Evolutionary conservation across 257 asterid genomes (phyloP), one percentile per base, ranked within the genome.

Genomic region (Striga asiatica): DNA sequence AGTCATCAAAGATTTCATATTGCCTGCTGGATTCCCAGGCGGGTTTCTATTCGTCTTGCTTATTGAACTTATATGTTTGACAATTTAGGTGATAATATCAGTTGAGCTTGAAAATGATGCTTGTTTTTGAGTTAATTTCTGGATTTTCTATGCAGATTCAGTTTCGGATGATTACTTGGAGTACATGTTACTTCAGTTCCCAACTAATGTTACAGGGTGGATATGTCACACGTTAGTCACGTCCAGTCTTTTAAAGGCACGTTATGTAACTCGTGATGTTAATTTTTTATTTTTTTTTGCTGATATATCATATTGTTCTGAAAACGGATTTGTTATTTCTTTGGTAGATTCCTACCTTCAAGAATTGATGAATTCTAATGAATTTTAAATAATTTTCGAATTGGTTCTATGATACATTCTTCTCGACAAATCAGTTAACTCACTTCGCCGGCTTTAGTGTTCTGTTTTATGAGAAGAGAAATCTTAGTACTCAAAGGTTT

Each of bases 151-250:
- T 78, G 78, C 87, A 91, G 98, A 77, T 54, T 81, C 95, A 46
- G 95, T 91, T 54, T 84, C 98, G 24, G 93, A 84, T 56, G 98
- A 91, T 76, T 91, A 91, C 77, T 81, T 91, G 86, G 89, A 78
- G 38, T 87, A 87, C 77, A 84, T 91, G 72, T 70, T 87, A 83
- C 87, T 82, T 63, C 95, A 84, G 80, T 84, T 87, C 67, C 98
- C 98, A 37, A 91, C 98, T 60, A 87, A 91, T 71, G 89, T 91
- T 20, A 91, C 98, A 0, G 98, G 91, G 27, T 91, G 98, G 98
- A 91, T 91, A 68, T 87, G 98, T 68, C 89, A 81, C 64, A 82
- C 97, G 5, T 66, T 87, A 80, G 97, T 91, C 67, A 88, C 97
- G 41, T 91, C 98, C 41, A 88, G 89, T 76, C 98, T 91, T 67